phyloP scores from a whole-genome alignment of 352 stramenopile species.

The Thalassiosira exigua region DNA sequence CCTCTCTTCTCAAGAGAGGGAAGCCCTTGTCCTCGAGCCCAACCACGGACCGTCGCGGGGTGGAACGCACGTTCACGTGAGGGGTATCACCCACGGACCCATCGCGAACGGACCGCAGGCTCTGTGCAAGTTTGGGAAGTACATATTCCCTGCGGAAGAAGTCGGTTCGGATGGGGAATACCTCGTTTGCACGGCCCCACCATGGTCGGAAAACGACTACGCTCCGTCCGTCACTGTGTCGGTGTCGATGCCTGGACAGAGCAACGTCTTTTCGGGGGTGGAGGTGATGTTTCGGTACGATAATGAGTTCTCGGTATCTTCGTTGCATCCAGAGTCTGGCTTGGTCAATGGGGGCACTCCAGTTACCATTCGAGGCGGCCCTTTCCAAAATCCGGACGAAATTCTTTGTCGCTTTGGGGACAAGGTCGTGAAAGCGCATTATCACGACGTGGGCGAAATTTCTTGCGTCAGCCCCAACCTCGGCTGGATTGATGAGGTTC shows the following conservation, averaged over 20 bases:
- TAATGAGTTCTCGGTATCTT: constrained; percentile 42
- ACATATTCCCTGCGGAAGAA: constrained; percentile 45
- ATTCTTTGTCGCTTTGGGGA: constrained; percentile 90
- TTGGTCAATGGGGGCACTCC: constrained; percentile 45
- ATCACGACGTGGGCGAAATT: constrained; percentile 82
- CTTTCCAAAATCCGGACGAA: constrained; percentile 61
- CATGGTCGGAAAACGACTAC: constrained; percentile 27
- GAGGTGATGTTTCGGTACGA: constrained; percentile 59
- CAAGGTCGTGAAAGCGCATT: constrained; percentile 79
- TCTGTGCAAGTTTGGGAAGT: constrained; percentile 56
- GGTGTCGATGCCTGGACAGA: constrained; percentile 45
- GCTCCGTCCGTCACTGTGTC: constrained; percentile 35
- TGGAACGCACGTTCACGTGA: constrained; percentile 42
- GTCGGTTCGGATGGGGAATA: constrained; percentile 42
- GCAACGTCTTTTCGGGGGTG: constrained; percentile 41
- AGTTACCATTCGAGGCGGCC: constrained; percentile 38
- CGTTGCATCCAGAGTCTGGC: constrained; percentile 43
- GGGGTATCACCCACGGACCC: constrained; percentile 29
- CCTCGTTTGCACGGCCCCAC: constrained; percentile 46
- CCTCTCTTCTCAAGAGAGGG: constrained; percentile 30
- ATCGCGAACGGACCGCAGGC: constrained; percentile 17
- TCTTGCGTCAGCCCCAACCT: constrained; percentile 85
- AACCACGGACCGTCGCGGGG: constrained; percentile 48
- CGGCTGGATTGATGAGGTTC: constrained; percentile 85
- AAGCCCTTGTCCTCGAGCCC: constrained; percentile 36